These are phyloP conservation scores for Thelephora terrestris DNA, from an alignment of 1,284 basidiomycete species.

Conservation along the genomic window DNA sequence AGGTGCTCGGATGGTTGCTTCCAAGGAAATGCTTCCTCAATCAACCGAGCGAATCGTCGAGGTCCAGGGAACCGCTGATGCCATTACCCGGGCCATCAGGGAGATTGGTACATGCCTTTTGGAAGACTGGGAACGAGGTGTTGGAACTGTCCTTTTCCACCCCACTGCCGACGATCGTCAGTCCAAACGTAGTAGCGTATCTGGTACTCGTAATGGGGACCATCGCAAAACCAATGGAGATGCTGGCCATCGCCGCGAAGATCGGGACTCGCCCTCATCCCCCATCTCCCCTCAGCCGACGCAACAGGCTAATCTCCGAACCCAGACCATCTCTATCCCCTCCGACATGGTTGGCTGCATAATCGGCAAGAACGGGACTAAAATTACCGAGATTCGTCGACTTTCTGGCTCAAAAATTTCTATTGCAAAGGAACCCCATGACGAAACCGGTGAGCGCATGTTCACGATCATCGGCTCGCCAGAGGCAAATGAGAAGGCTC, in stretches of 20 bases:
- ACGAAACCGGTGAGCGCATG: conserved; percentile 98
- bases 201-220: conserved; percentile 8
- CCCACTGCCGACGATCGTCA: conserved; percentile 77
- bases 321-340: conserved; percentile 98
- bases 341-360: conserved; percentile 99
- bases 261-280: conserved; percentile 29
- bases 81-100: conserved; percentile 85
- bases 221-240: conserved; percentile 41
- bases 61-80: conserved; percentile 86
- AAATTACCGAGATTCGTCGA: conserved; percentile 98
- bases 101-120: conserved; percentile 94
- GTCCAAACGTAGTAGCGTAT: conserved; percentile 20
- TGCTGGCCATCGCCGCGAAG: conserved; percentile 49
- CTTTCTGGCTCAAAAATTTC: conserved; percentile 95
- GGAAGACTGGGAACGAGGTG: conserved; percentile 93
- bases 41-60: conserved; percentile 98
- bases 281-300: conserved; percentile 48
- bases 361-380: conserved; percentile 93
- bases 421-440: conserved; percentile 97
- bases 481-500: conserved; percentile 92
- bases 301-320: conserved; percentile 73
- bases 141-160: conserved; percentile 92
- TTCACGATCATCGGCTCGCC: conserved; percentile 97
- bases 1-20: conserved; percentile 95
- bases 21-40: conserved; percentile 98